A percentile compares a stretch with the other conserved stretches of the same genome.
phyloP scores from a whole-genome alignment of 1,139 yeast genomes.

The Nadsonia commutata region DNA sequence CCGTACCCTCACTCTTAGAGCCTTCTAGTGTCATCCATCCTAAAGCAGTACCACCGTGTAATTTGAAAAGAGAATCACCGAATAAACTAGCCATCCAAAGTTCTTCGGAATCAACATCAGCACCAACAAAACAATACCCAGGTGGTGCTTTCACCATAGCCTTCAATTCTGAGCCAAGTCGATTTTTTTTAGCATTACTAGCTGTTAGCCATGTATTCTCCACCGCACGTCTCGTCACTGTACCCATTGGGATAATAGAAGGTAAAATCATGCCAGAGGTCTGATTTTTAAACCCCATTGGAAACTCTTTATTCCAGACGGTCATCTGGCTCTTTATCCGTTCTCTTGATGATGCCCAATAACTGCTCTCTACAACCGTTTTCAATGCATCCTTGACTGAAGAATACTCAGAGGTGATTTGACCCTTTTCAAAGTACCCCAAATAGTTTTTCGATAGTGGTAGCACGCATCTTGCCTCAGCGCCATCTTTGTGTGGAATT shows the following conservation, averaged over 20 bases:
- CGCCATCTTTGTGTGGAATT: slow-evolving; percentile 89
- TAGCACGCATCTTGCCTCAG: slow-evolving; percentile 56
- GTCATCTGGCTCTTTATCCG: slow-evolving; percentile 79
- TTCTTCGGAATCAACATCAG: slow-evolving; percentile 94
- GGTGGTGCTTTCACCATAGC: slow-evolving; percentile 75
- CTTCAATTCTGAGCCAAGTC: slow-evolving; percentile 90
- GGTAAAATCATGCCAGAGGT: slow-evolving; percentile 72
- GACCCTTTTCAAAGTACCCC: slow-evolving; percentile 57
- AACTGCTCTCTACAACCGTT: slow-evolving; percentile 67
- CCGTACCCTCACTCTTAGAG: slow-evolving; percentile 78
- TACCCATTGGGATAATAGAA: slow-evolving; percentile 81
- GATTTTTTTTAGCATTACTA: slow-evolving; percentile 69
- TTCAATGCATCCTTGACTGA: slow-evolving; percentile 66
- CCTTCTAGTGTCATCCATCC: slow-evolving; percentile 99
- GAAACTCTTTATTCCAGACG: slow-evolving; percentile 31
- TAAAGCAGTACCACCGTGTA: slow-evolving; percentile 92
- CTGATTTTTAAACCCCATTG: slow-evolving; percentile 18
- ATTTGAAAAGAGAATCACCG: slow-evolving; percentile 77
- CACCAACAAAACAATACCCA: slow-evolving; percentile 90
- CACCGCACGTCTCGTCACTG: slow-evolving; percentile 89
- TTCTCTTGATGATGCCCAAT: slow-evolving; percentile 86
- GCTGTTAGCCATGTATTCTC: slow-evolving; percentile 98
- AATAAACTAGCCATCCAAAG: slow-evolving; percentile 94
- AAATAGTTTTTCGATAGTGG: slow-evolving; percentile 67
- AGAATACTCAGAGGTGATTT: slow-evolving; percentile 54